Percentiles rank a stretch among this genome's conserved stretches.
phyloP scores from a whole-genome alignment of 2,329 filamentous ascomycete genomes.

The Exophiala calicioides region DNA sequence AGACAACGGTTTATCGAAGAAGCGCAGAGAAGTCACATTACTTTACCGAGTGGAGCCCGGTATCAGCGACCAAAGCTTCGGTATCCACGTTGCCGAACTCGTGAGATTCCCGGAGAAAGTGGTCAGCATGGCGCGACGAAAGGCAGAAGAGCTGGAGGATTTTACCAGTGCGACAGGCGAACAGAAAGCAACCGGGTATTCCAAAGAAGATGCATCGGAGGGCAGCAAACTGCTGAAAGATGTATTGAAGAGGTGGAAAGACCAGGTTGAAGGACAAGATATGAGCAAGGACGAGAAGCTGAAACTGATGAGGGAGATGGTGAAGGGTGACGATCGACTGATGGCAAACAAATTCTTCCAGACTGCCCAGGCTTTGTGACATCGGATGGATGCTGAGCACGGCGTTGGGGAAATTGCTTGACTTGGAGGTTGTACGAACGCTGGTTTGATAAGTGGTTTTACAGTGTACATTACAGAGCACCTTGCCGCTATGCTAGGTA shows the following conservation, averaged over 20 bases:
- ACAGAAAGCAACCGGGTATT: constrained; percentile 59
- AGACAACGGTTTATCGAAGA: constrained; percentile 45
- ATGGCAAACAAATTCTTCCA: constrained; percentile 57
- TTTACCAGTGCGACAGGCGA: constrained; percentile 72
- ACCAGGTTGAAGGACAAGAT: constrained; percentile 59
- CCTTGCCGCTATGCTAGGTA: no score
- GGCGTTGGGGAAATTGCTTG: constrained; percentile 12
- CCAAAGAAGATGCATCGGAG: constrained; percentile 83
- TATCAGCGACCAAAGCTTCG: constrained; percentile 95
- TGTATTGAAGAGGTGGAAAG: constrained; percentile 82
- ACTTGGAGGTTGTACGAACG: not conserved
- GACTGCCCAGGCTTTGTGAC: constrained; percentile 48
- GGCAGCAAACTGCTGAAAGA: constrained; percentile 83
- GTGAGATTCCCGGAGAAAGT: constrained; percentile 97
- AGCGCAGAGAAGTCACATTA: constrained; percentile 81
- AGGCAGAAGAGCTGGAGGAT: constrained; percentile 96
- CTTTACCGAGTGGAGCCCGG: constrained; percentile 96
- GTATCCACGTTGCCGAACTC: constrained; percentile 96
- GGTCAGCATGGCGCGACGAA: constrained; percentile 97
- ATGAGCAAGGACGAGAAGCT: constrained; percentile 77
- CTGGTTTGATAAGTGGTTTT: no score
- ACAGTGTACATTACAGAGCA: no score
- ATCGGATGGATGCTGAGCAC: constrained; percentile 4
- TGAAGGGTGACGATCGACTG: constrained; percentile 69
- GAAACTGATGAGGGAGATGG: constrained; percentile 73